Evolutionary conservation across 1,284 basidiomycete genomes (phyloP).

Genomic region (Chiua sp.): DNA sequence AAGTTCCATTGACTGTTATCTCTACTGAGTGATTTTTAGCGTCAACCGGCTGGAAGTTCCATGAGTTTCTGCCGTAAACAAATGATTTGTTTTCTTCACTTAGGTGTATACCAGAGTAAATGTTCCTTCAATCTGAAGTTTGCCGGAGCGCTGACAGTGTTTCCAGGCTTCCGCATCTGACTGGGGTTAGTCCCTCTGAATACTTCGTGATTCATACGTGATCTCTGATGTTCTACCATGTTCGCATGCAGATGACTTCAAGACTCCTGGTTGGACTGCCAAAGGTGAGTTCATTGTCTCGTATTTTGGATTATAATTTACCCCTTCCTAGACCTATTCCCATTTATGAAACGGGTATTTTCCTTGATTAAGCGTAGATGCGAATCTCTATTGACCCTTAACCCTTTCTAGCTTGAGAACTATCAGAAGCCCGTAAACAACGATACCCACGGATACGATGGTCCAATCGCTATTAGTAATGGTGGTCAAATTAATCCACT

Average conservation of each 20-base stretch:
- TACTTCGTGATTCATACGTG: too few relatives aligned
- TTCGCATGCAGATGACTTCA: conserved; percentile 64
- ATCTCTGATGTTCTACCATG: not conserved
- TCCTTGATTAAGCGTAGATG: conserved; percentile 9
- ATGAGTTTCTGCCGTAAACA: not conserved
- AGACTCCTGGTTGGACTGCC: conserved; percentile 69
- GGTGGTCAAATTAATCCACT: conserved; percentile 65
- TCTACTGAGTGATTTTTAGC: conserved; percentile 37
- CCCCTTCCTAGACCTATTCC: conserved; percentile 57
- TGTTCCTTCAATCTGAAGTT: not conserved
- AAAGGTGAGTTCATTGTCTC: conserved; percentile 47
- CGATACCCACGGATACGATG: conserved; percentile 70
- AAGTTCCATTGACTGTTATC: not conserved
- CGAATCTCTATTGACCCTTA: not conserved
- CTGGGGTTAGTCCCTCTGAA: conserved; percentile 54
- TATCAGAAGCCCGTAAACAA: conserved; percentile 70
- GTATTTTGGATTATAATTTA: conserved; percentile 4
- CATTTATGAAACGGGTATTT: conserved; percentile 73
- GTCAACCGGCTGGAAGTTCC: conserved; percentile 49
- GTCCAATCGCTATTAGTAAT: conserved; percentile 74
- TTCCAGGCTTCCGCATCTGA: conserved; percentile 67
- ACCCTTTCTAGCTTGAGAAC: conserved; percentile 59
- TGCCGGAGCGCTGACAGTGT: not conserved
- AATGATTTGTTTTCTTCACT: not conserved
- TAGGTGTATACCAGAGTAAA: conserved; percentile 69